A percentile compares a stretch with the other conserved stretches of the same genome.
phyloP scores from a whole-genome alignment of 2,329 filamentous ascomycete species.

The Diplodia corticola region DNA sequence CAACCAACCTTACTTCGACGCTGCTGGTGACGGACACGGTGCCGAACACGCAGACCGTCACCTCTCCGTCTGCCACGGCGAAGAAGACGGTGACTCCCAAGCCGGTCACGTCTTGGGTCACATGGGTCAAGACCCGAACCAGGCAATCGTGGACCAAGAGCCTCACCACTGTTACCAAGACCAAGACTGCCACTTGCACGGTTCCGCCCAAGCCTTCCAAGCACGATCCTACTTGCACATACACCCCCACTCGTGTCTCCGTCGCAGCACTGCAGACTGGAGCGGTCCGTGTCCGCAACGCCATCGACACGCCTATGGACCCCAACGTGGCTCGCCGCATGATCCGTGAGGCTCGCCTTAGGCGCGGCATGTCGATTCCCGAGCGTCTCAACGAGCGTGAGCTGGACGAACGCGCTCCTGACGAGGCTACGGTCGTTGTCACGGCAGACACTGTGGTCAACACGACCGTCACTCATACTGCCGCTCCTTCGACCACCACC shows the following conservation, averaged over 20 bases:
- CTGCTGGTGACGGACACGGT: constrained; percentile 31
- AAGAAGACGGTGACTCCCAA: constrained; percentile 37
- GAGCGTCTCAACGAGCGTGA: constrained; percentile 26
- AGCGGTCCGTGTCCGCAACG: not conserved
- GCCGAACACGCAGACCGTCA: constrained; percentile 35
- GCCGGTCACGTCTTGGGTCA: constrained; percentile 33
- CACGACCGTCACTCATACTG: constrained; percentile 35
- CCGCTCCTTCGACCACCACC: constrained; percentile 32
- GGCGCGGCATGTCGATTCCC: constrained; percentile 29
- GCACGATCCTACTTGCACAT: constrained; percentile 38
- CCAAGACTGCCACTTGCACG: constrained; percentile 42
- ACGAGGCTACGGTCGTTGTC: constrained; percentile 37
- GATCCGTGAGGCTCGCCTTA: constrained; percentile 37
- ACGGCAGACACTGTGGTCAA: constrained; percentile 34
- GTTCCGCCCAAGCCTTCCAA: constrained; percentile 33
- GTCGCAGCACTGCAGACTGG: constrained; percentile 26
- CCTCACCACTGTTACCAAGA: constrained; percentile 36
- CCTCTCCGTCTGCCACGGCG: constrained; percentile 36
- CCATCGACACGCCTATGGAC: constrained; percentile 9
- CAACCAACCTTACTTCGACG: constrained; percentile 31
- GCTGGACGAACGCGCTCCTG: constrained; percentile 38
- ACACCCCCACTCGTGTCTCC: constrained; percentile 39
- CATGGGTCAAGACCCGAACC: constrained; percentile 30
- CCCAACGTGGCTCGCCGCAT: constrained; percentile 35
- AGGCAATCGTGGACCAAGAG: constrained; percentile 29